Evolutionary conservation across 306 rosid species (phyloP).

Genomic region (Urtica urens): DNA sequence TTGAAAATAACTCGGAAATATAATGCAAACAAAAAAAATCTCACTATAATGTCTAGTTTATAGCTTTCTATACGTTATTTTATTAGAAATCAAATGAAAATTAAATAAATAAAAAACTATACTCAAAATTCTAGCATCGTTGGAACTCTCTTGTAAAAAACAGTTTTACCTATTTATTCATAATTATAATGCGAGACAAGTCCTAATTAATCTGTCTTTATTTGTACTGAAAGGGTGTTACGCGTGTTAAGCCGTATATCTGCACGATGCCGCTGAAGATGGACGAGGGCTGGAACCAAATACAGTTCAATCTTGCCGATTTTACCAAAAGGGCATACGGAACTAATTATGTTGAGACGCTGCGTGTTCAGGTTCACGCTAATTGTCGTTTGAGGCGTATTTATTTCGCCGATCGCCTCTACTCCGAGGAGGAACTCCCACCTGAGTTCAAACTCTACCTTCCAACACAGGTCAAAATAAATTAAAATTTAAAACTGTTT

Average conservation of each 20-base stretch:
- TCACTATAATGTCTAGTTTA: slow-evolving; percentile 15
- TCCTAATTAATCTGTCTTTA: no score
- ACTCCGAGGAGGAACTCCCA: slow-evolving; percentile 92
- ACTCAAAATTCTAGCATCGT: no score
- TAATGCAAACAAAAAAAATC: no score
- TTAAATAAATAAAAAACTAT: no score
- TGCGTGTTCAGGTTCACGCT: slow-evolving; percentile 94
- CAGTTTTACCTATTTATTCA: no score
- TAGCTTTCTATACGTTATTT: slow-evolving; percentile 11
- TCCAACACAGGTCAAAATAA: slow-evolving; percentile 58
- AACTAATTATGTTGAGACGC: slow-evolving; percentile 89
- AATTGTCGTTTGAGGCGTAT: slow-evolving; percentile 93
- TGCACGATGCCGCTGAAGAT: slow-evolving; percentile 86
- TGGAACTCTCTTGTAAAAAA: no score
- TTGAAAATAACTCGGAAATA: no score
- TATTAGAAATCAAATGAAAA: no score
- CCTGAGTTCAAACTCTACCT: slow-evolving; percentile 89
- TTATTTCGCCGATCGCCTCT: slow-evolving; percentile 82
- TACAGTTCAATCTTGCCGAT: slow-evolving; percentile 74
- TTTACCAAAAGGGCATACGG: slow-evolving; percentile 92
- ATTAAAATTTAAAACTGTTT: no score
- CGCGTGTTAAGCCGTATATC: slow-evolving; percentile 82
- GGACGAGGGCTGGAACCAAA: slow-evolving; percentile 97
- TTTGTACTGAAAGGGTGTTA: slow-evolving; percentile 56
- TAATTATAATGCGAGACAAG: no score